A percentile compares a stretch with the other conserved stretches of the same genome.
Conservation (phyloP, 768 basidiomycete genomes). For the Suillus brevipes region DNA sequence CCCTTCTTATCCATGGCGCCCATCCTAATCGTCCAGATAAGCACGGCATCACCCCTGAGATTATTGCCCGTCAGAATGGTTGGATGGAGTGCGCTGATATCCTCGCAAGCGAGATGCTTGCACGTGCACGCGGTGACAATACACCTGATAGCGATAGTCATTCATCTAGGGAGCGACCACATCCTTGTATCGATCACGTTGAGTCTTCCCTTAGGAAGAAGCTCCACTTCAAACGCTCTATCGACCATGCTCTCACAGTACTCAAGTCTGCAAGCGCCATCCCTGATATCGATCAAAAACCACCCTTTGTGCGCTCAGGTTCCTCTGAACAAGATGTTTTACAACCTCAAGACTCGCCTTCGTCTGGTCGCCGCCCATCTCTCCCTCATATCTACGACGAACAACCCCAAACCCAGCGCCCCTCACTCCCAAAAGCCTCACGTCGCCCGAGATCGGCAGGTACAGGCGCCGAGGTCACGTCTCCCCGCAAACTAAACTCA, state of each 20-base stretch:
- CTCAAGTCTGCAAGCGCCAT: constrained; percentile 36
- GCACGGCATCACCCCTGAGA: constrained; percentile 85
- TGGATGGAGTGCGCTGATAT: constrained; percentile 77
- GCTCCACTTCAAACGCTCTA: constrained; percentile 73
- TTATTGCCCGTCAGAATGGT: constrained; percentile 77
- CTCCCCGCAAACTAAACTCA: constrained; percentile 53
- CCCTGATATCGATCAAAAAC: constrained; percentile 29
- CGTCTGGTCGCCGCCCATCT: constrained; percentile 61
- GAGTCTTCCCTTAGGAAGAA: constrained; percentile 41
- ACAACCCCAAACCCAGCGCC: constrained; percentile 35
- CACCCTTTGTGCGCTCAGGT: constrained; percentile 11
- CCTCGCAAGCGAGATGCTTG: constrained; percentile 62
- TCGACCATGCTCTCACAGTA: constrained; percentile 69
- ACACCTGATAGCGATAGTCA: constrained; percentile 20
- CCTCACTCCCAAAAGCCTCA: constrained; percentile 32
- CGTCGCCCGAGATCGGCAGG: constrained; percentile 75
- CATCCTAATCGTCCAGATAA: constrained; percentile 83
- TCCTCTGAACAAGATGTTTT: constrained; percentile 18
- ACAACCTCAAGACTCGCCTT: constrained; percentile 10
- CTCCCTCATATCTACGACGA: constrained; percentile 54
- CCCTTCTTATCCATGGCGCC: constrained; percentile 85
- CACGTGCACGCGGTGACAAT: constrained; percentile 49
- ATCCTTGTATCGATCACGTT: constrained; percentile 32
- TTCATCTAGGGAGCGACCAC: constrained; percentile 20
- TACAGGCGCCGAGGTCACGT: constrained; percentile 52